A percentile compares a stretch with the other conserved stretches of the same genome.
These are phyloP conservation scores for Rhodotorula graminis DNA, from an alignment of 768 basidiomycete genomes.

Conservation along the genomic window DNA sequence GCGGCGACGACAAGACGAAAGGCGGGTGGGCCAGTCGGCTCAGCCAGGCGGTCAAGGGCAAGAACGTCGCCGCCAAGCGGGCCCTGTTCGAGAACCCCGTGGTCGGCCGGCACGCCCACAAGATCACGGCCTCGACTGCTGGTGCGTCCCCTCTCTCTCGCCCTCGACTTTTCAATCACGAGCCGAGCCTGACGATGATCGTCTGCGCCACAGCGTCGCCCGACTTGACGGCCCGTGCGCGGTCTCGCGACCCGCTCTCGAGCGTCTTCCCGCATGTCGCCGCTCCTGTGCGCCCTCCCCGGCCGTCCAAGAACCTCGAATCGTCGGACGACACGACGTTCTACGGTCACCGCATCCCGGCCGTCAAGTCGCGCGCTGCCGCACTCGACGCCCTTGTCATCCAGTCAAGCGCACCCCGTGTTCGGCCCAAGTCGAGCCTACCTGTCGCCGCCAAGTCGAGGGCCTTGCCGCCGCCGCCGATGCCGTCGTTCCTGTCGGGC, in stretches of 20 bases:
- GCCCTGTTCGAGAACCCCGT: conserved; percentile 12
- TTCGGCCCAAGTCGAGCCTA: conserved; percentile 10
- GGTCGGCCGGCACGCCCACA: conserved; percentile 3
- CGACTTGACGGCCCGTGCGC: background rate
- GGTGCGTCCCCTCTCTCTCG: background rate
- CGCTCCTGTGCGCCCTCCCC: conserved; percentile 1
- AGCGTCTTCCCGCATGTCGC: conserved; percentile 3
- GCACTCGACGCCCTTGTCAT: conserved; percentile 1
- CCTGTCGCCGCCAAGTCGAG: background rate
- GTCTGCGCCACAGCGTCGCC: background rate
- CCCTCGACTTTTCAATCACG: no score
- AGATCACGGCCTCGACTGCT: background rate
- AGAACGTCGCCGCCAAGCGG: conserved; percentile 17
- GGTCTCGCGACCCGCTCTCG: conserved; percentile 17
- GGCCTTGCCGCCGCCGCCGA: no score
- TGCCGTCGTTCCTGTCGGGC: background rate
- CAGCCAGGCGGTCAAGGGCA: conserved; percentile 6
- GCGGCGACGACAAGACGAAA: background rate
- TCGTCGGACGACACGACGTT: conserved; percentile 16
- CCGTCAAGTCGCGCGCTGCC: background rate
- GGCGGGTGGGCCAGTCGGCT: conserved; percentile 2
- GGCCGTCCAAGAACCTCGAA: background rate
- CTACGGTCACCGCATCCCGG: conserved; percentile 8
- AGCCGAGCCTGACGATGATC: no score
- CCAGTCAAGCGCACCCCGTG: conserved; percentile 5